Evolutionary conservation across 768 basidiomycete species (phyloP), one percentile per base, ranked within the genome.

Genomic region (Antrodiella citrinella): DNA sequence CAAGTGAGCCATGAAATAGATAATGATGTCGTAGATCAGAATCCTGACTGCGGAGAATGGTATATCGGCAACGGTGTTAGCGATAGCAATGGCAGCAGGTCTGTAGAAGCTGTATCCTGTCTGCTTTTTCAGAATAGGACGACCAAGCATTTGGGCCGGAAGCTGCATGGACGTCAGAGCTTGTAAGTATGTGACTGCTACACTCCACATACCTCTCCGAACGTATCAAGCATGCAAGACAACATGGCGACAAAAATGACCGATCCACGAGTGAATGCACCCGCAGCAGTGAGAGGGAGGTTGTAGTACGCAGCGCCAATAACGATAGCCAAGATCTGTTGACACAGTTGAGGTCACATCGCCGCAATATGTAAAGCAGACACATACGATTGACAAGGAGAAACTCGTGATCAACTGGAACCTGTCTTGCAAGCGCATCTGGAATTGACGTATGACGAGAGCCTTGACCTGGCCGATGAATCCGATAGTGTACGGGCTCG

Each of bases 201-300:
- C n/a, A 11, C 38, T 24, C 3, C 20, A 64, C 66, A 22, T 63
- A 80, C 76, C 71, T 85, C 88, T 43, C 78, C 75, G 57, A 87
- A 88, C 0, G 84, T 84, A 57, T 87, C 82, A 48, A 89, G 69
- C 61, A 77, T 77, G 43, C 80, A 81, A 0, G 81, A 77, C 41
- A 92, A 64, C 51, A 89, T 64, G 13, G 80, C 80, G 35, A 74
- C 66, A 63, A 93, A 92, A 47, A 94, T 77, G 24, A 91, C 80
- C 66, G 86, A 75, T 43, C 89, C 90, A 54, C 91, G 80, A 21
- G 91, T 91, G 68, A 96, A 96, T 0, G 84, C 88, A 25, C 92
- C 92, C 39, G 76, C 74, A 4, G 91, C 79, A 0, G 85, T 83
- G 12, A 74, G 59, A 1, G 89, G 86, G 45, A 86, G 75, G 44